A percentile compares a stretch with the other conserved stretches of the same genome.
These are phyloP conservation scores for Tetrastigma voinierianum DNA, from an alignment of 164 flowering plant genomes.

Conservation along the genomic window DNA sequence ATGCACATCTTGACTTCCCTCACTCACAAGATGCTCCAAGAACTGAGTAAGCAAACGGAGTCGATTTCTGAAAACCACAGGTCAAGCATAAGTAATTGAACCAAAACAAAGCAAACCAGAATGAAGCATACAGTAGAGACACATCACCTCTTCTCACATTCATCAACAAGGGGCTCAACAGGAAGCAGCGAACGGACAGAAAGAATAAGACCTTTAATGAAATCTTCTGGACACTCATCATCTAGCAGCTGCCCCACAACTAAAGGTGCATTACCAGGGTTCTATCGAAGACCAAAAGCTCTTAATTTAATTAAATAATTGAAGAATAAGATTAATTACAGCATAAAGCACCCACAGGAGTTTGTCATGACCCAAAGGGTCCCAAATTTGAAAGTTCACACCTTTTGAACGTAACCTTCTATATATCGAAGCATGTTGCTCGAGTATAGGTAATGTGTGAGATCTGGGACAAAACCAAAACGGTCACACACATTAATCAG, in stretches of 20 bases:
- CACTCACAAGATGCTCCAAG: conserved; percentile 99
- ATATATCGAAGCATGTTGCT: conserved; percentile 98
- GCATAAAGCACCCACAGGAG: too few species aligned
- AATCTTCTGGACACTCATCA: conserved; percentile 99
- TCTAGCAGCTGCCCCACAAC: conserved; percentile 98
- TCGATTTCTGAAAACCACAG: conserved; percentile 70
- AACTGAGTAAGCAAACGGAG: conserved; percentile 96
- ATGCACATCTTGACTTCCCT: conserved; percentile 99
- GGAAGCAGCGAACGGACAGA: conserved; percentile 96
- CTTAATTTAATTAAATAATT: too few species aligned
- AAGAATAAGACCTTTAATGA: conserved; percentile 88
- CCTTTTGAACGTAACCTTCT: conserved; percentile 99
- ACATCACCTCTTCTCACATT: conserved; percentile 92
- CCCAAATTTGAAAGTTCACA: conserved; percentile 18
- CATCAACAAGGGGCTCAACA: conserved; percentile 96
- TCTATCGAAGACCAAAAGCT: conserved; percentile 36
- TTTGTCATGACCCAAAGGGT: too few species aligned
- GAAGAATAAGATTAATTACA: too few species aligned
- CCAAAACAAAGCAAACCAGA: background rate
- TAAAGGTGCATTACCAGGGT: conserved; percentile 97
- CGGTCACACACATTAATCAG: conserved; percentile 99
- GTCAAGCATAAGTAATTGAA: conserved; percentile 13
- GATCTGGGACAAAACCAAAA: conserved; percentile 98
- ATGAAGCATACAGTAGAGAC: background rate
- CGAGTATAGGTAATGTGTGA: conserved; percentile 90